These are phyloP conservation scores for Globisporangium okanoganense DNA, from an alignment of 352 stramenopile species.

Conservation along the genomic window DNA sequence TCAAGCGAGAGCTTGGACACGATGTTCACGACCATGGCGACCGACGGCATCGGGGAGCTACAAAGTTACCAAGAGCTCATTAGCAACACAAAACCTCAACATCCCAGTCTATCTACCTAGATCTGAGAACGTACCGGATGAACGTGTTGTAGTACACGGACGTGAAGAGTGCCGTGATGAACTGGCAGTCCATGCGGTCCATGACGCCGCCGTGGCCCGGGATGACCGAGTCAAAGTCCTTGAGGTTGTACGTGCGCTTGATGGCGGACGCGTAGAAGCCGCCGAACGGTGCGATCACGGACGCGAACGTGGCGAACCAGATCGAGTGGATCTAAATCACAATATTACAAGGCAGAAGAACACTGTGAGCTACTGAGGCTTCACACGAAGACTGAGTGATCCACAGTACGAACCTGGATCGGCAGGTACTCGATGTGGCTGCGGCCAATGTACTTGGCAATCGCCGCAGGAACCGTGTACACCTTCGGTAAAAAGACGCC, in stretches of 20 bases:
- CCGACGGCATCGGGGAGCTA: conserved; percentile 58
- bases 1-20: conserved; percentile 56
- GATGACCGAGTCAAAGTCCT: conserved; percentile 99
- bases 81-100: not conserved
- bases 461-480: conserved; percentile 64
- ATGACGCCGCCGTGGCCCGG: conserved; percentile 97
- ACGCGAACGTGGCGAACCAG: conserved; percentile 96
- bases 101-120: not conserved
- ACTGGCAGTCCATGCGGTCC: conserved; percentile 97
- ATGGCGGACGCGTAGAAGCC: conserved; percentile 99
- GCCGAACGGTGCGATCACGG: conserved; percentile 98
- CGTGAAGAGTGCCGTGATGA: conserved; percentile 94
- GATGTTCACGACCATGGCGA: conserved; percentile 74
- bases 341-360: conserved; percentile 11
- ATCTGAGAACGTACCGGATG: conserved; percentile 81
- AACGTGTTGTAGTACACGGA: conserved; percentile 98
- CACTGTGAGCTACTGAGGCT: conserved; percentile 9
- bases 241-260: conserved; percentile 98
- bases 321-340: conserved; percentile 92
- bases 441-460: conserved; percentile 75
- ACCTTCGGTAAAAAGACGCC: conserved; percentile 57
- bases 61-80: not conserved
- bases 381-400: not conserved
- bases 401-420: conserved; percentile 50
- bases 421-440: conserved; percentile 83